Percentiles rank a stretch among this genome's conserved stretches.
Conservation (phyloP, 2,329 filamentous ascomycete genomes). For the Pseudocercospora cruenta region DNA sequence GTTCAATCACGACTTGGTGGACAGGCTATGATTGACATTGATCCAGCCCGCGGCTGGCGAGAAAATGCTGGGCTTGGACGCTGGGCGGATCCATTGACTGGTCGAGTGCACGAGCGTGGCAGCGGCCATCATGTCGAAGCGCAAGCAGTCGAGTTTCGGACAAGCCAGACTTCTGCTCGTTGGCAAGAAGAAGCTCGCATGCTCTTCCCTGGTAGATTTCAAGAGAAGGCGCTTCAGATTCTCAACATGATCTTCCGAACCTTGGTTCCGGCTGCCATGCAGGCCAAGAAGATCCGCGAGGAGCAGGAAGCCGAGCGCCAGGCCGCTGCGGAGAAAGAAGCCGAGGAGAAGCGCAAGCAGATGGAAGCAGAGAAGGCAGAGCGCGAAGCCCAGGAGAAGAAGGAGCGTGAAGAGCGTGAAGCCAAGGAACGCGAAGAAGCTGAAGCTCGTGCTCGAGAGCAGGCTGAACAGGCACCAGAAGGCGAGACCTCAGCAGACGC, state of each 20-base stretch:
- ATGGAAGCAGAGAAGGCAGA: conserved; percentile 65
- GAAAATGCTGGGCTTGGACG: conserved; percentile 26
- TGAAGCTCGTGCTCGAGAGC: conserved; percentile 40
- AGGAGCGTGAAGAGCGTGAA: conserved; percentile 54
- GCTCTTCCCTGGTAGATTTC: conserved; percentile 68
- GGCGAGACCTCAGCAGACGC: conserved; percentile 46
- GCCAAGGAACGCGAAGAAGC: conserved; percentile 50
- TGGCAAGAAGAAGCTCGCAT: conserved; percentile 91
- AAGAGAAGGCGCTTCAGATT: conserved; percentile 71
- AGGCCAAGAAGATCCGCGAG: conserved; percentile 74
- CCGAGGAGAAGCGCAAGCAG: conserved; percentile 65
- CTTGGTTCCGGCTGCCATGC: conserved; percentile 81
- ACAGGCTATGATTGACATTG: conserved; percentile 33
- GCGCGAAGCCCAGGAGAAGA: conserved; percentile 55
- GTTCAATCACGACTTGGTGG: conserved; percentile 26
- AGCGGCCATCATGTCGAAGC: conserved; percentile 60
- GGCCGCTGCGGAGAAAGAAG: conserved; percentile 64
- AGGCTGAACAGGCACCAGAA: conserved; percentile 33
- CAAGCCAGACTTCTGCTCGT: conserved; percentile 71
- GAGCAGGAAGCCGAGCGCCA: conserved; percentile 68
- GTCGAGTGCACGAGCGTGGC: conserved; percentile 51
- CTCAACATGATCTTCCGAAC: conserved; percentile 70
- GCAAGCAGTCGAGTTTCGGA: conserved; percentile 75
- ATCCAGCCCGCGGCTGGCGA: conserved; percentile 30
- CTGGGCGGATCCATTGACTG: conserved; percentile 42